phyloP scores from a whole-genome alignment of 345 rosid species.

The Salix exigua region DNA sequence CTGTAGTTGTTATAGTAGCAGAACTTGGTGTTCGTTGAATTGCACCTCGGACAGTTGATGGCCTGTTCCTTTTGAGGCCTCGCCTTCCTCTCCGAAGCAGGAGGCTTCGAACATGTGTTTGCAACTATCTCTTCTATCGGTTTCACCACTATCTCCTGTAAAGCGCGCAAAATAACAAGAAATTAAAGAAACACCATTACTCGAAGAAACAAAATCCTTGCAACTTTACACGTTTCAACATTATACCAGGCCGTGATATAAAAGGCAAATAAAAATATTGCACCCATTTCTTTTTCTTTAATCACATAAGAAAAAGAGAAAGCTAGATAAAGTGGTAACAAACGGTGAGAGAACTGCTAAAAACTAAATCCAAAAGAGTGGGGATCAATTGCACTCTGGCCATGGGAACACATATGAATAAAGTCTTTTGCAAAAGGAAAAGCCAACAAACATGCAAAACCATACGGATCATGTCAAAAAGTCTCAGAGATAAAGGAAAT shows the following conservation, averaged over 20 bases:
- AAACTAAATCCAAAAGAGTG: conserved; percentile 38
- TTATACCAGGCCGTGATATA: conserved; percentile 22
- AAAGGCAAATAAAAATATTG: not conserved
- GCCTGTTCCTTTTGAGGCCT: conserved; percentile 82
- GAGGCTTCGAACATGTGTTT: conserved; percentile 48
- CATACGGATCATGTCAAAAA: not conserved
- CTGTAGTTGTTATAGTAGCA: conserved; percentile 99
- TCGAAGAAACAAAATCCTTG: not conserved
- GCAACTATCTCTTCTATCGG: conserved; percentile 82
- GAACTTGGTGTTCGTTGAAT: conserved; percentile 90
- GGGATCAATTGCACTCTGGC: conserved; percentile 38
- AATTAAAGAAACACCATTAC: conserved; percentile 6
- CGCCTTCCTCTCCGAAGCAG: conserved; percentile 52
- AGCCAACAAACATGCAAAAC: conserved; percentile 11
- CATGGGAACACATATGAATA: conserved; percentile 21
- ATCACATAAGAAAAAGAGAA: conserved; percentile 36
- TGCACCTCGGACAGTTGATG: conserved; percentile 94
- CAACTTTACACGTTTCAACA: conserved; percentile 29
- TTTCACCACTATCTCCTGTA: conserved; percentile 83
- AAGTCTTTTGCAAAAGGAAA: conserved; percentile 15
- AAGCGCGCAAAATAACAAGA: not conserved
- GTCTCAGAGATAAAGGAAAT: not conserved
- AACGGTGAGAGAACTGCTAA: conserved; percentile 18
- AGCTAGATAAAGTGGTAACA: conserved; percentile 39
- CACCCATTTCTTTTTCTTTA: conserved; percentile 1